Evolutionary conservation across 257 asterid species (phyloP).

Genomic region (Capsicum chinense): DNA sequence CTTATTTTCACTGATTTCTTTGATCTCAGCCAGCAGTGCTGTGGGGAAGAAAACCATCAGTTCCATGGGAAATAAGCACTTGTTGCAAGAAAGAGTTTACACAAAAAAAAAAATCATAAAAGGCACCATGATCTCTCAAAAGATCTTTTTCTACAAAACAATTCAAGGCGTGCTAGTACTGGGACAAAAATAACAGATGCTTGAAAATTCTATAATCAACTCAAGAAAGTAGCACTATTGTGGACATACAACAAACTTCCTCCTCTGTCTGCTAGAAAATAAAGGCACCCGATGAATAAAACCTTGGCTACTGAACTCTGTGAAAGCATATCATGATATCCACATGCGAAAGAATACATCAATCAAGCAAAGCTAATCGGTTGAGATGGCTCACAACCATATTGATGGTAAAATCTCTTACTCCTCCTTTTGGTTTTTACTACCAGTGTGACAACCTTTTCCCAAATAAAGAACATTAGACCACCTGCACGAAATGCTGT

Average conservation of each 20-base stretch:
- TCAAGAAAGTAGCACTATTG: constrained; percentile 6
- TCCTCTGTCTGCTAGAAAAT: neutral
- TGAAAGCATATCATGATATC: neutral
- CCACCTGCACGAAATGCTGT: neutral
- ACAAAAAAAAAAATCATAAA: neutral
- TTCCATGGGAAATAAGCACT: constrained; percentile 14
- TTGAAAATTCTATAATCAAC: constrained; percentile 24
- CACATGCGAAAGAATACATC: constrained; percentile 1
- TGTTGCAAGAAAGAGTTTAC: neutral
- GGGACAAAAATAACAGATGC: constrained; percentile 15
- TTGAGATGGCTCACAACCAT: neutral
- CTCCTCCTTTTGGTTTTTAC: neutral
- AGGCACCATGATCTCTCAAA: constrained; percentile 9
- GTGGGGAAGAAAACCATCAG: constrained; percentile 39
- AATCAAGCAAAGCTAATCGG: neutral
- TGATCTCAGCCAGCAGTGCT: constrained; percentile 83
- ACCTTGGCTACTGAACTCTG: neutral
- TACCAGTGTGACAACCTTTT: neutral
- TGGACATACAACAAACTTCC: neutral
- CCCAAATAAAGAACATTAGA: neutral
- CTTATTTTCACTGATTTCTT: constrained; percentile 61
- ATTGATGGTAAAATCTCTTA: constrained; percentile 10
- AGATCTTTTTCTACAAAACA: constrained; percentile 15
- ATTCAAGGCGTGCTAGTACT: constrained; percentile 17
- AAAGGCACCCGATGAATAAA: neutral